These are phyloP conservation scores for Talaromyces sp. DNA, from an alignment of 2,329 filamentous ascomycete species.

Conservation along the genomic window DNA sequence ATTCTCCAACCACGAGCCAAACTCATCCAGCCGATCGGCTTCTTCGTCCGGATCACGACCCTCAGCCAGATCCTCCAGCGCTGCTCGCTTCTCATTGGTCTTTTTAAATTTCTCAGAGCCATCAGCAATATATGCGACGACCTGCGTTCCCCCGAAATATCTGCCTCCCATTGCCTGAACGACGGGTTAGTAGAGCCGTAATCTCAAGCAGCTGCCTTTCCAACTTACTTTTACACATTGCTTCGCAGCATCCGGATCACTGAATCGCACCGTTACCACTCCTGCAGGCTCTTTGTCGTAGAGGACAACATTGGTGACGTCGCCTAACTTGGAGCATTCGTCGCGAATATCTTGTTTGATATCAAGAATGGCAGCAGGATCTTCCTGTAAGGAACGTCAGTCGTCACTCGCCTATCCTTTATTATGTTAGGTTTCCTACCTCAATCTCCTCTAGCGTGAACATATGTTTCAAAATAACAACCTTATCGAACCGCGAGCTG, in stretches of 20 bases:
- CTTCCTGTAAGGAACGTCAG: constrained; percentile 49
- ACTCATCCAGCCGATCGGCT: constrained; percentile 41
- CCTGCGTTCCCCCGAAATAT: constrained; percentile 66
- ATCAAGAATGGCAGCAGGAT: constrained; percentile 74
- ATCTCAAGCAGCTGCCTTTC: not conserved
- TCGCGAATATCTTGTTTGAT: constrained; percentile 93
- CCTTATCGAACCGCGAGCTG: constrained; percentile 63
- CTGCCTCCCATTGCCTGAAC: constrained; percentile 67
- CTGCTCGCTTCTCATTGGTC: constrained; percentile 47
- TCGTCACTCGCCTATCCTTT: not conserved
- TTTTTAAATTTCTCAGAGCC: constrained; percentile 70
- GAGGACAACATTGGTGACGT: constrained; percentile 84
- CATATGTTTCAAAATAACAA: constrained; percentile 86
- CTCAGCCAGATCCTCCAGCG: constrained; percentile 44
- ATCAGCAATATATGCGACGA: constrained; percentile 66
- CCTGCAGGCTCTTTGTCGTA: constrained; percentile 84
- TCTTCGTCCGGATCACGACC: constrained; percentile 43
- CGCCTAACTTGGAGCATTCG: constrained; percentile 78
- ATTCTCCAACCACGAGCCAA: constrained; percentile 45
- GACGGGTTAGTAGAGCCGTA: not conserved
- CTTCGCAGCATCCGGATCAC: constrained; percentile 62
- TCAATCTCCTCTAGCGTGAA: constrained; percentile 82
- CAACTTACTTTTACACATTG: constrained; percentile 58
- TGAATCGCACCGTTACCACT: constrained; percentile 79
- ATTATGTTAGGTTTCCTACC: constrained; percentile 22